phyloP scores from a whole-genome alignment of 2,329 filamentous ascomycete species.

The Arthroderma uncinatum region DNA sequence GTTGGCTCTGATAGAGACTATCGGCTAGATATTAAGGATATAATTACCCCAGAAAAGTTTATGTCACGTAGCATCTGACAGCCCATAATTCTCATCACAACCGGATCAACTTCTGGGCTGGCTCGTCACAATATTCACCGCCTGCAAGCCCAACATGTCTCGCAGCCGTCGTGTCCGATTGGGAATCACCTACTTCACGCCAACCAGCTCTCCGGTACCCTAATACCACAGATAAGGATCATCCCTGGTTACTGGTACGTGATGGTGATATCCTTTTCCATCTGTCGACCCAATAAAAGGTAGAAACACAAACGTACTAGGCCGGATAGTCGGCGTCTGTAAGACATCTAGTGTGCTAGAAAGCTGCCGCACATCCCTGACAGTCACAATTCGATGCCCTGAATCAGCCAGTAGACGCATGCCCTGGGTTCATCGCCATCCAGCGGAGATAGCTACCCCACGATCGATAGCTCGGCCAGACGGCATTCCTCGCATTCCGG shows the following conservation, averaged over 20 bases:
- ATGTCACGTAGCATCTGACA: neutral
- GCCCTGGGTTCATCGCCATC: neutral
- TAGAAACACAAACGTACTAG: neutral
- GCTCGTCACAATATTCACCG: neutral
- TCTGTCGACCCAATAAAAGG: neutral
- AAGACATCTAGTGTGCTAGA: neutral
- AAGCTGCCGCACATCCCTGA: neutral
- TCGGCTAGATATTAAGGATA: neutral
- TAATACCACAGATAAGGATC: constrained; percentile 1
- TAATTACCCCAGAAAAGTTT: neutral
- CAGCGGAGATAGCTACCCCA: neutral
- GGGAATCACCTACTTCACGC: neutral
- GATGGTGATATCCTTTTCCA: neutral
- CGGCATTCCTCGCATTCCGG: neutral
- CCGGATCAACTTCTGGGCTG: neutral
- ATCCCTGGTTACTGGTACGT: neutral
- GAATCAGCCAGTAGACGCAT: neutral
- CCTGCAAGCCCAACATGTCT: neutral
- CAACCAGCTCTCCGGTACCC: neutral
- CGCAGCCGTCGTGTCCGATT: neutral
- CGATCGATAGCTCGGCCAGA: neutral
- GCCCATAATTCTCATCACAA: neutral
- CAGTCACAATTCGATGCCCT: neutral
- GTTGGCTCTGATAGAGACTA: neutral
- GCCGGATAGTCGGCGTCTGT: neutral